Base-by-base conservation (phyloP, 1,284 basidiomycete genomes). In the Cutaneotrichosporon mucoides region DNA sequence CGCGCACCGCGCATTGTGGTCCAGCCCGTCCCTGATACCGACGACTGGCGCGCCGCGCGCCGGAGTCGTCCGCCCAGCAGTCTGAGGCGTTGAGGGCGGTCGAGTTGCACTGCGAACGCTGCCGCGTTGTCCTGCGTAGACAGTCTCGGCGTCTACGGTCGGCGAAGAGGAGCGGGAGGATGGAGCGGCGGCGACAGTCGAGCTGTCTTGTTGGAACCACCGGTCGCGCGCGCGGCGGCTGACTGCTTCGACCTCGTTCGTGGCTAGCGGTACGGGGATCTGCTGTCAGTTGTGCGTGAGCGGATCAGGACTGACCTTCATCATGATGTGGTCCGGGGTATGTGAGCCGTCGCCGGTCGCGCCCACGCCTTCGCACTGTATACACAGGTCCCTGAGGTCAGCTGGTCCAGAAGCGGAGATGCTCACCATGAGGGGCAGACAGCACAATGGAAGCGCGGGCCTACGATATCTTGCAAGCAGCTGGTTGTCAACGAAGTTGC, bases 381-480 rank as follows among this genome's bases (percentile, higher is more conserved):
- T 84, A 70, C 92, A 95, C 16, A 94, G 65, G 60, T 79, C 78
- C 76, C 73, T 75, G 53, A 41, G 12, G 53, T 41, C 34, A 55
- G 34, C 24, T 24, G 24, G 24, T 24, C 16, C 12, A 41, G 55
- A 43, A 65, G 56, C 9, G n/a, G 35, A 45, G 36, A 10, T 11
- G 60, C 69, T 57, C 36, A 75, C 73, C 77, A 79, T 3, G 76
- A 76, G 1, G 78, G 76, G 70, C 92, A 95, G 15, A 90, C 86
- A 7, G 89, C 89, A 67, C 92, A 95, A 69, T 92, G 92, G 77
- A 92, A 94, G 6, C 89, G 84, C 13, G 90, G 89, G 13, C 92
- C 91, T 33, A 93, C 84, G 62, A 95, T 93, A 64, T 91, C 90
- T 67, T 87, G 85, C 64, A 89, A 80, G 72, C 92, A 95, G 71